Conservation (phyloP, 129 eudicot species). For the Centella asiatica region DNA sequence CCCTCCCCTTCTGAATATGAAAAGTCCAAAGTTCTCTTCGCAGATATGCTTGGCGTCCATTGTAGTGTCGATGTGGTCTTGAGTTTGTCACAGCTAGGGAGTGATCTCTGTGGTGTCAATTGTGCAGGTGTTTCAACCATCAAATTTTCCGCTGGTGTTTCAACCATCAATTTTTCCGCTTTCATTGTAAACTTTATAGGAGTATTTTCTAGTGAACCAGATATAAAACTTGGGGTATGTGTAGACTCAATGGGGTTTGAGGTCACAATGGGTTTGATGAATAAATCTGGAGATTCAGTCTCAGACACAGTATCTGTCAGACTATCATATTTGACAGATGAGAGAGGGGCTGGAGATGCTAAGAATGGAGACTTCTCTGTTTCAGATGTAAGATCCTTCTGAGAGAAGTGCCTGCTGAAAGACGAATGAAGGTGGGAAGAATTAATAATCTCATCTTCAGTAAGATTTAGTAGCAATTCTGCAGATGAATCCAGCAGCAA, state of each 20-base stretch:
- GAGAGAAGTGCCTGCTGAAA: constrained; percentile 35
- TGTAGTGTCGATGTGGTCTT: constrained; percentile 30
- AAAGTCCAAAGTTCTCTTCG: constrained; percentile 51
- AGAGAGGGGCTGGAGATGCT: constrained; percentile 14
- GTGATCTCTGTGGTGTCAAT: constrained; percentile 60
- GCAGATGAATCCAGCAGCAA: constrained; percentile 17
- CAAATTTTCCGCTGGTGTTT: constrained; percentile 54
- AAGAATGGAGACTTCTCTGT: constrained; percentile 20
- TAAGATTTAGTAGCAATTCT: constrained; percentile 5
- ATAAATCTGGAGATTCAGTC: constrained; percentile 14
- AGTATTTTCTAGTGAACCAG: constrained; percentile 26
- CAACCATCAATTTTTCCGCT: constrained; percentile 21
- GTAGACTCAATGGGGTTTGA: constrained; percentile 9
- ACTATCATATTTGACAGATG: constrained; percentile 17
- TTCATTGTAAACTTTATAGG: constrained; percentile 39
- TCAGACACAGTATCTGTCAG: constrained; percentile 8
- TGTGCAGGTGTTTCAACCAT: constrained; percentile 53
- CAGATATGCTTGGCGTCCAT: constrained; percentile 19
- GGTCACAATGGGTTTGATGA: constrained; percentile 8
- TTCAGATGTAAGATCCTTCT: constrained; percentile 17
- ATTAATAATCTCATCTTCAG: constrained; percentile 26
- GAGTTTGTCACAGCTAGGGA: constrained; percentile 46
- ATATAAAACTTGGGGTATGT: not conserved
- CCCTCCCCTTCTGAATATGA: constrained; percentile 32
- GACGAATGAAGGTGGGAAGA: constrained; percentile 43